Evolutionary conservation across 805 yeast genomes (phyloP).

Genomic region (Saccharomycopsis sp.): DNA sequence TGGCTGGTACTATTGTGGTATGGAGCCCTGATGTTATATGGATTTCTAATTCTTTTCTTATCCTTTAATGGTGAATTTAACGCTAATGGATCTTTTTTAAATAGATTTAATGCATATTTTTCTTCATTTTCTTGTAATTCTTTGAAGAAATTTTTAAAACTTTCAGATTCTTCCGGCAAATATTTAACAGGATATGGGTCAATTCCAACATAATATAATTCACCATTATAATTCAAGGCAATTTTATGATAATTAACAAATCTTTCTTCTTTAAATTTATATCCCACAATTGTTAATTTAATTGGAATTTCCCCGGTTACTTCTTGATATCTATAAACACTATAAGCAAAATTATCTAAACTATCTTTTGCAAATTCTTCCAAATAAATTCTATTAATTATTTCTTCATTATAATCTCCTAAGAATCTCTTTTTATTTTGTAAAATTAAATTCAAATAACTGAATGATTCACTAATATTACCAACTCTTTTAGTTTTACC

Average conservation of each 20-base stretch:
- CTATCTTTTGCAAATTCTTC: slow-evolving; percentile 78
- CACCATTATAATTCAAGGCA: slow-evolving; percentile 32
- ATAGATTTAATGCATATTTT: slow-evolving; percentile 42
- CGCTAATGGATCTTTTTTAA: slow-evolving; percentile 50
- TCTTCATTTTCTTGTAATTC: slow-evolving; percentile 40
- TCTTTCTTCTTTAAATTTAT: slow-evolving; percentile 59
- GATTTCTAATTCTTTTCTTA: slow-evolving; percentile 49
- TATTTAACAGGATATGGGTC: slow-evolving; percentile 51
- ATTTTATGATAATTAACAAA: slow-evolving; percentile 44
- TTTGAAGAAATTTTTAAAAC: slow-evolving; percentile 31
- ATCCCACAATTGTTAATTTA: slow-evolving; percentile 51
- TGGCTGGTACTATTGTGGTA: too few relatives aligned
- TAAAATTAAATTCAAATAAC: slow-evolving; percentile 31
- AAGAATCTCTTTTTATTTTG: slow-evolving; percentile 10
- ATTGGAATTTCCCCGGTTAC: slow-evolving; percentile 37
- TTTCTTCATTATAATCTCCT: slow-evolving; percentile 2
- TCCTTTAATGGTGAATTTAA: slow-evolving; percentile 26
- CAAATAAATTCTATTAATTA: slow-evolving; percentile 27
- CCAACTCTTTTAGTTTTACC: slow-evolving; percentile 61
- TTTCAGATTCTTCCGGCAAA: slow-evolving; percentile 19
- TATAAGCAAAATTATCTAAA: slow-evolving; percentile 62
- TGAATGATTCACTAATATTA: slow-evolving; percentile 47
- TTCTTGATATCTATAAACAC: slow-evolving; percentile 43
- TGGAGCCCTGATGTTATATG: slow-evolving; percentile 34
- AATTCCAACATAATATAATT: slow-evolving; percentile 43